phyloP scores from a whole-genome alignment of 768 basidiomycete species.

The Lentinula lateritia region DNA sequence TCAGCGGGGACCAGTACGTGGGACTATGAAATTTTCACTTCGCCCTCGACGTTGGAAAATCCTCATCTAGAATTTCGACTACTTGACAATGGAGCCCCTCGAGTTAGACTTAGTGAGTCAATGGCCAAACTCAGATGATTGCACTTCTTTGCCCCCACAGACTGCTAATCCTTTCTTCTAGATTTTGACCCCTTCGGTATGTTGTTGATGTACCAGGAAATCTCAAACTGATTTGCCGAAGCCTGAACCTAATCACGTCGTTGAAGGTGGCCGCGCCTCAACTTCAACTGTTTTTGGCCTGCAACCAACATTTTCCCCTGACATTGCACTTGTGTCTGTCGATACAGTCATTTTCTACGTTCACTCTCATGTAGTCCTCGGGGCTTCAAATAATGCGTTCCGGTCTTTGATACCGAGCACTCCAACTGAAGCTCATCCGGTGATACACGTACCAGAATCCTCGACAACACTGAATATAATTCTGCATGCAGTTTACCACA shows the following conservation, averaged over 20 bases:
- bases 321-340: slow-evolving; percentile 60
- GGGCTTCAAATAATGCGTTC: slow-evolving; percentile 62
- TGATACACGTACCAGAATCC: slow-evolving; percentile 56
- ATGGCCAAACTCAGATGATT: not conserved
- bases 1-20: no score
- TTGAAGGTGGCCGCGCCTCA: slow-evolving; percentile 38
- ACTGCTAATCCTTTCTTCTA: not conserved
- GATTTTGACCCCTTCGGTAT: not conserved
- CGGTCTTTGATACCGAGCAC: slow-evolving; percentile 47
- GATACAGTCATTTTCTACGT: slow-evolving; percentile 86
- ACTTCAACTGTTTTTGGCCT: slow-evolving; percentile 82
- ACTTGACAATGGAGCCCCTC: not conserved
- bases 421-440: slow-evolving; percentile 34
- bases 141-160: not conserved
- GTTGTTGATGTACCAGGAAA: not conserved
- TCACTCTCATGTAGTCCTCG: slow-evolving; percentile 53
- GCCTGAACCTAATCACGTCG: not conserved
- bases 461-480: slow-evolving; percentile 66
- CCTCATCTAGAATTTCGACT: no score
- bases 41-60: no score
- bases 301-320: slow-evolving; percentile 43
- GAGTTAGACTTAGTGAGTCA: not conserved
- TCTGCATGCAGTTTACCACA: slow-evolving; percentile 65
- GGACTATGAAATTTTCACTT: no score
- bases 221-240: not conserved